Percentiles rank a stretch among this genome's conserved stretches.
phyloP scores from a whole-genome alignment of 148 eudicot species.

The Heliosperma pusillum region DNA sequence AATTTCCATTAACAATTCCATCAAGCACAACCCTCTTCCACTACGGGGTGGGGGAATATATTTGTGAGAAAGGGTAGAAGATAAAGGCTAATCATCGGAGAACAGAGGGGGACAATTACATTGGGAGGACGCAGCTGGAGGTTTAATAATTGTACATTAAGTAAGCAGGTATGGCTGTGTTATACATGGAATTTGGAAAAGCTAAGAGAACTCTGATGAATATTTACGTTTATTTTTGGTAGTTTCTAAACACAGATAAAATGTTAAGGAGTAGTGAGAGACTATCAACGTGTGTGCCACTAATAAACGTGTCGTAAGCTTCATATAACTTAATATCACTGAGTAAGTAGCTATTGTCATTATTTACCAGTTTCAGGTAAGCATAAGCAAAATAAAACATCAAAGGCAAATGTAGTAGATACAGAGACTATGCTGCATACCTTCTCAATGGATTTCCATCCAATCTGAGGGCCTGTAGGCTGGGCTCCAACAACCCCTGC shows the following conservation, averaged over 20 bases:
- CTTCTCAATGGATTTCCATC: constrained; percentile 95
- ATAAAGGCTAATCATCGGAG: not conserved
- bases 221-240: not conserved
- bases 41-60: no score
- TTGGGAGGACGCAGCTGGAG: not conserved
- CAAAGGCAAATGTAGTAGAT: not conserved
- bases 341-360: not conserved
- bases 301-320: not conserved
- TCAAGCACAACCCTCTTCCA: no score
- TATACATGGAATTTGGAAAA: not conserved
- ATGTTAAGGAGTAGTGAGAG: not conserved
- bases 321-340: not conserved
- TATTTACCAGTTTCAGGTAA: not conserved
- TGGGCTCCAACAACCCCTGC: constrained; percentile 93
- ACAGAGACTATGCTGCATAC: constrained; percentile 30
- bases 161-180: not conserved
- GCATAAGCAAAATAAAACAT: not conserved
- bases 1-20: no score
- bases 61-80: no score
- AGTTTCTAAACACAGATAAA: not conserved
- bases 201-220: not conserved
- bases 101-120: not conserved
- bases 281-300: no score
- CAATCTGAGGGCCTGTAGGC: constrained; percentile 80
- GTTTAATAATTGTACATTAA: not conserved